Evolutionary conservation across 2,329 filamentous ascomycete species (phyloP), one percentile per base, ranked within the genome.

Genomic region (Ceratocystis smalleyi): DNA sequence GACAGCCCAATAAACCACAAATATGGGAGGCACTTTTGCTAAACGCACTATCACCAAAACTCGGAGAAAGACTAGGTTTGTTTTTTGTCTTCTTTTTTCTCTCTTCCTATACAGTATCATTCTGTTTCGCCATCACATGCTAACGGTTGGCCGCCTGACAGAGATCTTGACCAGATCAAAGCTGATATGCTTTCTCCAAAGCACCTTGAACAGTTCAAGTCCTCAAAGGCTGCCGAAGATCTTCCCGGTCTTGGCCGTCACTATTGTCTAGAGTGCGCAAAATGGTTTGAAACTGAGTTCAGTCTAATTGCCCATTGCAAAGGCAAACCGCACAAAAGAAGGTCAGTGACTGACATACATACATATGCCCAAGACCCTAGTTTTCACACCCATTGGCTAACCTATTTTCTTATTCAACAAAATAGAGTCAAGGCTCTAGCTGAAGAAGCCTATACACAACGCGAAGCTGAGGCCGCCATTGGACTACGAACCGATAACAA

Each of bases 231-330:
- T 5, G 77, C 82, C 24, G 92, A 97, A 72, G 94, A 97, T 71
- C 80, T 96, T 43, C 94, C 94, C 2, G 92, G 85, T 0, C 79
- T 96, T 60, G 94, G 94, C 30, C 81, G 84, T 70, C 86, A 86
- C 73, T 97, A 96, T 75, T 99, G 94, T 74, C 79, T 87, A 17
- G 88, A 96, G 75, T 99, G 94, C 74, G 87, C 94, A 68, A 97
- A 95, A 77, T 97, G 89, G 87, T 97, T 95, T 74, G 92, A 97
- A 74, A 87, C 85, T 61, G 88, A 94, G 69, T 75, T 81, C 70
- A 95, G 89, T 70, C 77, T 95, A 65, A 78, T 81, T 43, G 79
- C 83, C 32, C 94, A 99, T 75, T 79, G 80, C 65, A 89, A 87
- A 74, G 90, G 89, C 70, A 99, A 96, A 77, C 89, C 89, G 68